Evolutionary conservation across 2,329 filamentous ascomycete species (phyloP).

Genomic region (Paecilomyces niveus): DNA sequence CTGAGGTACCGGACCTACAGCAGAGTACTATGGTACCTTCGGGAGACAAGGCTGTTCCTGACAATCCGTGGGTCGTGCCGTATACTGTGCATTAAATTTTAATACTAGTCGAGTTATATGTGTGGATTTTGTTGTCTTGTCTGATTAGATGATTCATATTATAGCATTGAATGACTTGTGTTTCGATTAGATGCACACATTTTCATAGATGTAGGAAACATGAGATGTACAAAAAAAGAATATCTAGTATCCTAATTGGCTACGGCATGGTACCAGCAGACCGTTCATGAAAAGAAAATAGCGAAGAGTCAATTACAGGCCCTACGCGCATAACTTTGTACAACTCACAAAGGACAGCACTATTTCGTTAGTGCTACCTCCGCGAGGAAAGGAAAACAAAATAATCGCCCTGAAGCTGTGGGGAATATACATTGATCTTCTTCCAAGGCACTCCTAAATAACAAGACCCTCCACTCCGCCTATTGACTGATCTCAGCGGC

Average conservation of each 20-base stretch:
- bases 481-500: background rate
- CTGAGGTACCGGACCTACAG: background rate
- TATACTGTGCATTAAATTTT: too few relatives aligned
- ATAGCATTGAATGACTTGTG: too few relatives aligned
- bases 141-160: too few relatives aligned
- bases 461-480: background rate
- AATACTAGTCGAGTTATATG: too few relatives aligned
- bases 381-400: background rate
- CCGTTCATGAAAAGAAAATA: background rate
- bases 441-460: background rate
- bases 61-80: background rate
- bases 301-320: background rate
- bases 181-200: background rate
- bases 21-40: too few relatives aligned
- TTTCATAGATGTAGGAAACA: constrained; percentile 11
- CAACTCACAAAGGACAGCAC: background rate
- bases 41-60: background rate
- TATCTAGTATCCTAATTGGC: background rate
- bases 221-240: background rate
- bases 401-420: background rate
- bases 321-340: background rate
- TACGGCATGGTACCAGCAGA: background rate
- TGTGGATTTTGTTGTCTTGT: too few relatives aligned
- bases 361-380: background rate
- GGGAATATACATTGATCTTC: background rate